These are phyloP conservation scores for Scenedesmus sp. DNA, from an alignment of 163 green algal species.

Conservation along the genomic window DNA sequence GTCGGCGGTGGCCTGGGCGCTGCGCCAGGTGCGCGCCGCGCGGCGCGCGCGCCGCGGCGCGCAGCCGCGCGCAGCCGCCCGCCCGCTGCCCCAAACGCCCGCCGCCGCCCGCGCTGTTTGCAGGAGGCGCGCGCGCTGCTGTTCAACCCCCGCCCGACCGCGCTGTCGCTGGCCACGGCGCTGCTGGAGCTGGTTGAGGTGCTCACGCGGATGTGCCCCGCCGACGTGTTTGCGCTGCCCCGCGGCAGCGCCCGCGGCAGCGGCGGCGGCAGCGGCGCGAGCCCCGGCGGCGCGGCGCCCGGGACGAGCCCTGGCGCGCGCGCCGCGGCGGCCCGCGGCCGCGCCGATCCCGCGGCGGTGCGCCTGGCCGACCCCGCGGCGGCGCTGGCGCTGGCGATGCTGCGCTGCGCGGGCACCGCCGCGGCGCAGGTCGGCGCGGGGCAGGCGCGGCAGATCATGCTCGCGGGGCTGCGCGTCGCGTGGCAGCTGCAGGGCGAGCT, in stretches of 20 bases:
- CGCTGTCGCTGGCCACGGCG: conserved; percentile 22
- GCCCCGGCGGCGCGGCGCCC: too few relatives aligned
- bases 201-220: background rate
- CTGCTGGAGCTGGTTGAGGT: conserved; percentile 13
- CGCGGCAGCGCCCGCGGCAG: background rate
- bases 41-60: background rate
- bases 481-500: conserved; percentile 10
- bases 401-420: conserved; percentile 24
- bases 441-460: background rate
- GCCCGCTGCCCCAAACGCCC: background rate
- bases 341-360: background rate
- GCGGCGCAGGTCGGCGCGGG: background rate
- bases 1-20: conserved; percentile 17
- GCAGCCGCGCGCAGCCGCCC: background rate
- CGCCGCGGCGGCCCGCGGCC: background rate
- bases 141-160: conserved; percentile 24
- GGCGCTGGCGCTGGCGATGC: conserved; percentile 7
- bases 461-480: background rate
- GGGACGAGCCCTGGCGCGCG: too few relatives aligned
- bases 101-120: background rate
- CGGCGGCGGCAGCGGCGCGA: background rate
- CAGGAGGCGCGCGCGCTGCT: conserved; percentile 30
- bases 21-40: conserved; percentile 9
- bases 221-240: conserved; percentile 10
- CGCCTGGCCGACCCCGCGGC: conserved; percentile 16